Evolutionary conservation across 1,284 basidiomycete species (phyloP).

Genomic region (Pseudozyma sp.): DNA sequence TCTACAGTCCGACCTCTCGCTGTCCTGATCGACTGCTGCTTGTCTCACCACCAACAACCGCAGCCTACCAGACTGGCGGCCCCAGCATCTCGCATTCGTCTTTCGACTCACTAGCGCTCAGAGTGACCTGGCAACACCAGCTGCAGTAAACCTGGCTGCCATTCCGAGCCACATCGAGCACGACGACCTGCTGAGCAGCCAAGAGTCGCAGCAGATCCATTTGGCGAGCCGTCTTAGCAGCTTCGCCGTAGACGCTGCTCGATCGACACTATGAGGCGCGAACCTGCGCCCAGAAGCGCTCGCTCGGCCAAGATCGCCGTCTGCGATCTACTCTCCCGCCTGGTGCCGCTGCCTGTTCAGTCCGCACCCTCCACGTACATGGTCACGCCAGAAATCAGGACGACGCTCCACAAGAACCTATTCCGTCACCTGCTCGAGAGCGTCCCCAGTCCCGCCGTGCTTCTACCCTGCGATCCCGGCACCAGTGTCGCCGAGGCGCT

Average conservation of each 20-base stretch:
- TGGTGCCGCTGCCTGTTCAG: slow-evolving; percentile 35
- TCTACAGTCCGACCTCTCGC: no score
- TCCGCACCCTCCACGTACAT: slow-evolving; percentile 29
- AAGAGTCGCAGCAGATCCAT: no score
- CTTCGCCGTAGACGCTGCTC: not conserved
- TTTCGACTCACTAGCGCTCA: no score
- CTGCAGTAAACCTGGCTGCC: no score
- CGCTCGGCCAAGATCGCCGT: slow-evolving; percentile 32
- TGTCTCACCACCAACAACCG: no score
- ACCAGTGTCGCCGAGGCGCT: slow-evolving; percentile 42
- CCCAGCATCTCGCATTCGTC: no score
- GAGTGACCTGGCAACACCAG: no score
- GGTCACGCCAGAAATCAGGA: slow-evolving; percentile 27
- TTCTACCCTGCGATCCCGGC: slow-evolving; percentile 45
- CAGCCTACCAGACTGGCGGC: no score
- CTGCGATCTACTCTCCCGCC: slow-evolving; percentile 36
- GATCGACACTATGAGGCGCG: slow-evolving; percentile 27
- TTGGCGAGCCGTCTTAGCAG: not conserved
- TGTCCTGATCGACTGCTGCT: no score
- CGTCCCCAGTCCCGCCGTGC: slow-evolving; percentile 38
- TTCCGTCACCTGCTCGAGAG: slow-evolving; percentile 36
- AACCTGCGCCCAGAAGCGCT: slow-evolving; percentile 7
- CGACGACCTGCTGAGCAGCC: no score
- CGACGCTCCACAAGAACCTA: slow-evolving; percentile 25
- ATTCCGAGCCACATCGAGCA: no score